A percentile compares a stretch with the other conserved stretches of the same genome.
These are phyloP conservation scores for Elaeagnus macrophylla DNA, from an alignment of 306 rosid genomes.

Conservation along the genomic window DNA sequence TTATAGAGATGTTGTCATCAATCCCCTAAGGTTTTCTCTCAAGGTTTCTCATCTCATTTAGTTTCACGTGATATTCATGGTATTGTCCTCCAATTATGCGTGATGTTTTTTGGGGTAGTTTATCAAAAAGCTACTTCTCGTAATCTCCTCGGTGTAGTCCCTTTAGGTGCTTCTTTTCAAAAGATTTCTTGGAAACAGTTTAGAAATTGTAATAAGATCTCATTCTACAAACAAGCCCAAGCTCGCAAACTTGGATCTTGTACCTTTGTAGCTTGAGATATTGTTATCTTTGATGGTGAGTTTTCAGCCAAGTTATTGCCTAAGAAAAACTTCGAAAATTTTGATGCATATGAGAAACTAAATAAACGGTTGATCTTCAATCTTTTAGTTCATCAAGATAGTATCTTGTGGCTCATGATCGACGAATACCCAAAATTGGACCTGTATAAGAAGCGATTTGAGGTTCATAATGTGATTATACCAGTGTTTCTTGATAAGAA, in stretches of 20 bases:
- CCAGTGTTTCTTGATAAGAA: slow-evolving; percentile 41
- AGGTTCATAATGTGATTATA: slow-evolving; percentile 69
- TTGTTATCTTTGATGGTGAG: slow-evolving; percentile 53
- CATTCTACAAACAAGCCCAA: slow-evolving; percentile 88
- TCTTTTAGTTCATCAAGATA: slow-evolving; percentile 52
- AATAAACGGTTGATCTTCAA: slow-evolving; percentile 62
- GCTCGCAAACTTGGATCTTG: slow-evolving; percentile 47
- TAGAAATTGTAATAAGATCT: slow-evolving; percentile 78
- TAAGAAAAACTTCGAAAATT: slow-evolving; percentile 14
- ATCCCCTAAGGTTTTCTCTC: no score
- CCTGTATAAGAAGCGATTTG: slow-evolving; percentile 60
- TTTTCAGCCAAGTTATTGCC: slow-evolving; percentile 61
- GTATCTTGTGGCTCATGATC: slow-evolving; percentile 65
- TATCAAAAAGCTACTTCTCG: no score
- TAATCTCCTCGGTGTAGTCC: no score
- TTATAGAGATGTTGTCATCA: no score
- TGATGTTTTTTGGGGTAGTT: no score
- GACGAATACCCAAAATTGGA: slow-evolving; percentile 56
- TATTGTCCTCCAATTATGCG: no score
- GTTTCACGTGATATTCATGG: no score
- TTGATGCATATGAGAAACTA: no score
- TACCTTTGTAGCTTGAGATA: slow-evolving; percentile 45
- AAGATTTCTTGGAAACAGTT: no score
- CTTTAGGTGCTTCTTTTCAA: no score
- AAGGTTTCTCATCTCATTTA: no score